These are phyloP conservation scores for Lotmaria passim DNA, from an alignment of 208 protist species.

Conservation along the genomic window DNA sequence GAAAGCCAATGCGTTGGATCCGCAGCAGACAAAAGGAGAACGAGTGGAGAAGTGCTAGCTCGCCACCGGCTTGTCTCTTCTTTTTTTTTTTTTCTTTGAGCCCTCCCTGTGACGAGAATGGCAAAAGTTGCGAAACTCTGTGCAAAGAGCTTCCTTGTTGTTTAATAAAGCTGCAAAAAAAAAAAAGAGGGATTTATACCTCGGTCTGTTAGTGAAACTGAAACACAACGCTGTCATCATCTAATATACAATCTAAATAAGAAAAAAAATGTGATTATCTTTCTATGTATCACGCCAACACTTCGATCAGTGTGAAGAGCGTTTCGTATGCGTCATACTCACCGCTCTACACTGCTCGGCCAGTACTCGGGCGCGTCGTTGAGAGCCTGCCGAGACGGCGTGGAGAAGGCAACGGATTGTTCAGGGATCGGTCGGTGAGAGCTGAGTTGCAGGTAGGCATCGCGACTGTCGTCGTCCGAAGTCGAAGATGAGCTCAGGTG, in stretches of 20 bases:
- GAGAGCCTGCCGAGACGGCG: slow-evolving; percentile 7
- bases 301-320: not conserved
- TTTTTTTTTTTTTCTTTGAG: too few relatives aligned
- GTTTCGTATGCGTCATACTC: slow-evolving; percentile 3
- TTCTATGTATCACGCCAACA: not conserved
- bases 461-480: slow-evolving; percentile 17
- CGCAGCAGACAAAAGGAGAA: too few relatives aligned
- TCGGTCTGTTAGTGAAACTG: too few relatives aligned
- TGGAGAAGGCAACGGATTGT: slow-evolving; percentile 2
- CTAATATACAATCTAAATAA: slow-evolving; percentile 31
- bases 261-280: not conserved
- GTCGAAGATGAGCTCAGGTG: not conserved
- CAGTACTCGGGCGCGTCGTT: slow-evolving; percentile 29
- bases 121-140: too few relatives aligned
- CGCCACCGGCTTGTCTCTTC: too few relatives aligned
- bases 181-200: too few relatives aligned
- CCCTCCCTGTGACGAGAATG: too few relatives aligned
- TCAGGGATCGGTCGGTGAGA: not conserved
- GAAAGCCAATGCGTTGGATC: too few relatives aligned
- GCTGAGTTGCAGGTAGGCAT: not conserved
- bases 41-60: too few relatives aligned
- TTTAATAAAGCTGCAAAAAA: too few relatives aligned
- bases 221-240: not conserved
- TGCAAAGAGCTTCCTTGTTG: too few relatives aligned
- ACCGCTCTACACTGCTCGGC: slow-evolving; percentile 47